Base-by-base conservation (phyloP, 805 yeast genomes). In the Candida saitoana region DNA sequence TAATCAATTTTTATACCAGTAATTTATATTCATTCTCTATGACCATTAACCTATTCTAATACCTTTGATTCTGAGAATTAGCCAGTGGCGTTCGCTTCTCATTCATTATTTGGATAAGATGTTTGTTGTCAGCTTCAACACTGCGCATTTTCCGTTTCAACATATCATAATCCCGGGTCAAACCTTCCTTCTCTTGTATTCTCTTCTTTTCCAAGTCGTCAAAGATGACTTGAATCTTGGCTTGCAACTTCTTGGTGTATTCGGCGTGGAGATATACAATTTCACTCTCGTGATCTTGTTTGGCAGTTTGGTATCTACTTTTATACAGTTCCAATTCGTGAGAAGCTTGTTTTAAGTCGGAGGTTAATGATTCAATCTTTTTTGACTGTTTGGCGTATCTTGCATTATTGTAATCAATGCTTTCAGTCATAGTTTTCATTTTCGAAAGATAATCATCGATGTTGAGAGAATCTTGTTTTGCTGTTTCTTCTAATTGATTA, bases 121-220 rank as follows among this genome's bases (percentile, higher is more conserved):
- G 38, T 74, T 67, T 56, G 79, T 88, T 12, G 62, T 63, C 42
- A 63, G 68, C 33, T 80, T 57, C 39, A 71, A 76, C 20, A 65
- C 62, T 19, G 11, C 36, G 19, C n/a, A 61, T 41, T 36, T 53
- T 59, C 24, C 49, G 49, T 39, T 71, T 74, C 44, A 77, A 59
- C 20, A 73, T 74, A 34, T 79, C 79, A 29, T 81, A 59, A 44
- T 80, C 85, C 39, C 77, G 69, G 47, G 63, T 64, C 37, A 74
- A 56, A 18, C 68, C 68, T 25, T 69, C 71, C 42, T 67, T 73
- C 45, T 76, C 79, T 32, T 60, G 49, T 9, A 62, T 61, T 43
- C 64, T 70, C 63, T 69, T 46, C 69, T 64, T 52, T 69, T 75
- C 46, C 20, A 46, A 38, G 31, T 58, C 62, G 41, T 49, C 61